These are phyloP conservation scores for Oryza rufipogon DNA, from an alignment of 176 grass and related monocot species.

Conservation along the genomic window DNA sequence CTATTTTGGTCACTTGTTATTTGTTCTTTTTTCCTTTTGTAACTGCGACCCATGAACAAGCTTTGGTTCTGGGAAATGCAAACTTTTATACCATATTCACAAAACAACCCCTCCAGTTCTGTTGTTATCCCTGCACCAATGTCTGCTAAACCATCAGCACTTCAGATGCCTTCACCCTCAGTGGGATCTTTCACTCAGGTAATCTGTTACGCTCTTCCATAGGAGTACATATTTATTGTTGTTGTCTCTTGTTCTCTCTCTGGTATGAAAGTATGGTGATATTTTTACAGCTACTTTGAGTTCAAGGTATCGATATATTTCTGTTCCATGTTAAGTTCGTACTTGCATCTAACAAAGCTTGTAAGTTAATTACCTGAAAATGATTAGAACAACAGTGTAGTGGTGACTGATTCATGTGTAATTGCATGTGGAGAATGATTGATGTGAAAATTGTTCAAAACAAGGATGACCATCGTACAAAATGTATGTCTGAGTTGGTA, in stretches of 20 bases:
- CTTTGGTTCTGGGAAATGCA: slow-evolving; percentile 37
- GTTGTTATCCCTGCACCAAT: slow-evolving; percentile 34
- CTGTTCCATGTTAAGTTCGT: slow-evolving; percentile 29
- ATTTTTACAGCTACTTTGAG: neutral
- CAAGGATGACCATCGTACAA: slow-evolving; percentile 2
- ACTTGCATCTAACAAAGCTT: slow-evolving; percentile 9
- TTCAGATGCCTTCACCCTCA: slow-evolving; percentile 83
- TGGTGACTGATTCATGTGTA: neutral
- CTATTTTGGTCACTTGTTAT: neutral
- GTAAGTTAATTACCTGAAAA: neutral
- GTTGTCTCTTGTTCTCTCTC: neutral
- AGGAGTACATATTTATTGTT: neutral
- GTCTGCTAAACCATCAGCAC: slow-evolving; percentile 70
- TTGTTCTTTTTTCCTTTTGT: neutral
- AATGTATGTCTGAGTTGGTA: neutral
- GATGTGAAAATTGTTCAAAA: slow-evolving; percentile 25
- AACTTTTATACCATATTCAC: slow-evolving; percentile 19
- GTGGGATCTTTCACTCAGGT: slow-evolving; percentile 81
- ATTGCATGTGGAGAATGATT: neutral
- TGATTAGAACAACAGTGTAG: neutral
- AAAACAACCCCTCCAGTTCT: slow-evolving; percentile 39
- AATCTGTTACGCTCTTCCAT: slow-evolving; percentile 31
- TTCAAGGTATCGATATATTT: slow-evolving; percentile 15
- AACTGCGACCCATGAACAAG: slow-evolving; percentile 14
- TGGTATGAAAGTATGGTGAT: neutral